phyloP scores from a whole-genome alignment of 331 rosid genomes.

The Saraca asoca region DNA sequence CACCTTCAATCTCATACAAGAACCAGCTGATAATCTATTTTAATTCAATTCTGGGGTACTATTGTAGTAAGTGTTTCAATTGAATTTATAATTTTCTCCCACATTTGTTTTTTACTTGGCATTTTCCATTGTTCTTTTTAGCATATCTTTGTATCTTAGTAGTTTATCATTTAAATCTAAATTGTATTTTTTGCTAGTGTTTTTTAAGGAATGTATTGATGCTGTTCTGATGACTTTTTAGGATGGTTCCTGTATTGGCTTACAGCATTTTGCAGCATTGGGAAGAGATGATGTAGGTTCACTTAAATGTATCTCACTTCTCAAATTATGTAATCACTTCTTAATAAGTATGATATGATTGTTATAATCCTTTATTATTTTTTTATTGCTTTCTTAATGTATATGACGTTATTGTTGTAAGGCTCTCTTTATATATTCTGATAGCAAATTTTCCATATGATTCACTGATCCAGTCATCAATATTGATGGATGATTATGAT shows the following conservation, averaged over 20 bases:
- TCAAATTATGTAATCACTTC: slow-evolving; percentile 18
- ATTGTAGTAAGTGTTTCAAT: too few relatives aligned
- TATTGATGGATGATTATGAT: too few relatives aligned
- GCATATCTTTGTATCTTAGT: neutral
- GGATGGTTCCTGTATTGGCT: slow-evolving; percentile 95
- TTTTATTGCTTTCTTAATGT: slow-evolving; percentile 5
- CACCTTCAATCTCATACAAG: too few relatives aligned
- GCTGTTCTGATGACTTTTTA: slow-evolving; percentile 37
- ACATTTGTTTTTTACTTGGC: too few relatives aligned
- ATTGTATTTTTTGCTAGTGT: neutral
- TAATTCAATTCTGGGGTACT: too few relatives aligned
- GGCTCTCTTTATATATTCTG: too few relatives aligned
- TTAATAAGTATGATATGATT: too few relatives aligned
- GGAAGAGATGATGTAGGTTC: slow-evolving; percentile 74
- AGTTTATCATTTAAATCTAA: slow-evolving; percentile 13
- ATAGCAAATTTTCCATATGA: too few relatives aligned
- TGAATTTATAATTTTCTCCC: too few relatives aligned
- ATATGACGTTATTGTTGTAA: too few relatives aligned
- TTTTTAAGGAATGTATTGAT: slow-evolving; percentile 25
- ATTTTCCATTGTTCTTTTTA: neutral
- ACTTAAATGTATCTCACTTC: slow-evolving; percentile 22
- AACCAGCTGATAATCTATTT: too few relatives aligned
- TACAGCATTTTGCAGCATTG: slow-evolving; percentile 89
- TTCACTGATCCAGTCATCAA: too few relatives aligned
- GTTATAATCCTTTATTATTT: neutral